A percentile compares a stretch with the other conserved stretches of the same genome.
Evolutionary conservation across 352 stramenopile genomes (phyloP).

Genomic region (Pythium rhizo-oryzae): DNA sequence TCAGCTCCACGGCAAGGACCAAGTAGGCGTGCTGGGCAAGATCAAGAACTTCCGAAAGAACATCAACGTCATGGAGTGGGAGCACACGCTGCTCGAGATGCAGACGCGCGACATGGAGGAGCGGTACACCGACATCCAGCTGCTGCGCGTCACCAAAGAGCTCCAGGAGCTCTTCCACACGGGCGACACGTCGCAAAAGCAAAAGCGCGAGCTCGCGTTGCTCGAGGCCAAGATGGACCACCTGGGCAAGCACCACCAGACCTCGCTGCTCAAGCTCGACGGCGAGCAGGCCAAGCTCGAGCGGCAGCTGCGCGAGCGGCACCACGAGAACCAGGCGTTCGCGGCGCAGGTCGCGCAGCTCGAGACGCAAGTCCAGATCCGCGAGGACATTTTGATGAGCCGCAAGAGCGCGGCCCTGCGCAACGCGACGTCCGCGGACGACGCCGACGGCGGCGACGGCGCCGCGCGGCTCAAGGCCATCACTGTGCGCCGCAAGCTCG

Average conservation of each 20-base stretch:
- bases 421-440: slow-evolving; percentile 23
- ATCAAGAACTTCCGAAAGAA: slow-evolving; percentile 95
- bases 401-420: slow-evolving; percentile 56
- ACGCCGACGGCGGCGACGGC: slow-evolving; percentile 8
- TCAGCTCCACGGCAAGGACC: slow-evolving; percentile 81
- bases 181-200: slow-evolving; percentile 76
- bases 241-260: slow-evolving; percentile 64
- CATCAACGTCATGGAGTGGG: slow-evolving; percentile 95
- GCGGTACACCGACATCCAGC: slow-evolving; percentile 92
- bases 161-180: slow-evolving; percentile 91
- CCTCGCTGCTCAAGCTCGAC: slow-evolving; percentile 66
- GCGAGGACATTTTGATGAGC: slow-evolving; percentile 85
- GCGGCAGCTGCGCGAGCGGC: slow-evolving; percentile 63
- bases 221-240: slow-evolving; percentile 77
- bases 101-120: slow-evolving; percentile 89
- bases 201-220: slow-evolving; percentile 70
- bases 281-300: slow-evolving; percentile 50
- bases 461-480: slow-evolving; percentile 86
- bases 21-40: slow-evolving; percentile 81
- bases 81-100: slow-evolving; percentile 80
- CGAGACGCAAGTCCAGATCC: slow-evolving; percentile 83
- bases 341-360: slow-evolving; percentile 76
- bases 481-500: slow-evolving; percentile 83
- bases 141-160: slow-evolving; percentile 93
- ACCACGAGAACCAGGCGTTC: slow-evolving; percentile 84